Evolutionary conservation across 1,284 basidiomycete species (phyloP), one percentile per base, ranked within the genome.

Genomic region (Pascua guehoae): DNA sequence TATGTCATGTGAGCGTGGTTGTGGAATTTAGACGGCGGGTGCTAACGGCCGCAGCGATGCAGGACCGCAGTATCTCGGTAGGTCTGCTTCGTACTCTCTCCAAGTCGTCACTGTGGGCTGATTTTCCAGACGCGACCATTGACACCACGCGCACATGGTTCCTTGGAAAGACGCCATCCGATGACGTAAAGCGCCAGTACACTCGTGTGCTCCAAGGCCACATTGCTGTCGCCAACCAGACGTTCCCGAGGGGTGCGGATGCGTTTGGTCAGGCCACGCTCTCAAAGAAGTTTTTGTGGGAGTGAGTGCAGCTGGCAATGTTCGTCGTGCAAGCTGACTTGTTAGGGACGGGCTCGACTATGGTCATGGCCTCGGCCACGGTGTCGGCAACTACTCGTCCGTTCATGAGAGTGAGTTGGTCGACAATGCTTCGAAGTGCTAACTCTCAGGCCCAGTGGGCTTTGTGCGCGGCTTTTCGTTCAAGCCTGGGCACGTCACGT

Each of bases 161-260:
- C 79, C 91, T 96, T 72, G 93, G 92, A 47, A 83, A 85, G 41
- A 89, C 89, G 8, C 86, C 86, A 5, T 66, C 81, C 2, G 88
- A 91, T 64, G 87, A 93, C 74, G 59, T 76, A 58, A 88, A 86
- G 69, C 87, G 94, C 61, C 92, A 93, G 1, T 98, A 88, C 73
- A 98, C 96, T 15, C 82, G 92, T 24, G 96, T 98, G 32, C 77
- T 98, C 52, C 95, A 98, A 77, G 95, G 95, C 5, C 95, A 98
- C 79, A 94, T 98, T 65, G 90, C 91, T 41, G 91, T 96, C 64
- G 91, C 94, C 76, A 85, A 81, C 60, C 88, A 88, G 3, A 81
- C 91, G 37, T 98, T 95, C 81, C 94, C 93, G 17, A 84, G 87
- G 71, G 89, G 89, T 9, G 93, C 91, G 1, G 86, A 87, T 4